Percentiles rank a stretch among this genome's conserved stretches.
These are phyloP conservation scores for Didymellaceae sp. DNA, from an alignment of 2,329 filamentous ascomycete species.

Conservation along the genomic window DNA sequence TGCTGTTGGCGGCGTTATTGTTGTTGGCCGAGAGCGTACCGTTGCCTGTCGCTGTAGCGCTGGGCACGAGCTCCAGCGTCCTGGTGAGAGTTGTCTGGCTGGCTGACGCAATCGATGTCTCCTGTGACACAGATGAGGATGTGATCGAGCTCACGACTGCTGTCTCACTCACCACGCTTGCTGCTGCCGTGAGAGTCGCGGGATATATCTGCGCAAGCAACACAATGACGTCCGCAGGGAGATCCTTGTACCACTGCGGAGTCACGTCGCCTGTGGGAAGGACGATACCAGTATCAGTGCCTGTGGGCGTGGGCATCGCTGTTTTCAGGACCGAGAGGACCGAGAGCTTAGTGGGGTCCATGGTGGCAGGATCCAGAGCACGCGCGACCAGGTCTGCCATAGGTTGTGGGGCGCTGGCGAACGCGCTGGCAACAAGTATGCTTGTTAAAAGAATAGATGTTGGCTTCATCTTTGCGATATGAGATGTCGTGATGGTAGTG, in stretches of 20 bases:
- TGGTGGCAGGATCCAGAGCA: constrained; percentile 10
- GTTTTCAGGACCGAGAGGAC: constrained; percentile 18
- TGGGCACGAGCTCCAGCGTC: constrained; percentile 1
- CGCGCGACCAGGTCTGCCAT: constrained; percentile 8
- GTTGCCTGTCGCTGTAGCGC: not conserved
- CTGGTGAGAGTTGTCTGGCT: constrained; percentile 1
- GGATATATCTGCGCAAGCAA: constrained; percentile 19
- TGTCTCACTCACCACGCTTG: not conserved
- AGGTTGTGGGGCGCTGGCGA: not conserved
- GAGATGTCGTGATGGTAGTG: not conserved
- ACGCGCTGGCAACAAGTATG: not conserved
- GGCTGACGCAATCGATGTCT: not conserved
- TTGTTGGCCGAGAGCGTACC: not conserved
- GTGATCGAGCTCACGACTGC: not conserved
- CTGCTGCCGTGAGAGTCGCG: not conserved
- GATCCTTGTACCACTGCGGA: constrained; percentile 17
- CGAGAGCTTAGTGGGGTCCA: constrained; percentile 16
- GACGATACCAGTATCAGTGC: constrained; percentile 1
- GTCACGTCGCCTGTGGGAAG: constrained; percentile 5
- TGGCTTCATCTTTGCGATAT: constrained; percentile 7
- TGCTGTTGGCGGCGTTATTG: not conserved
- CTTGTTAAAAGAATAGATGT: not conserved
- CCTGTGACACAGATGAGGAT: not conserved
- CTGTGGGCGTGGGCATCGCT: constrained; percentile 11
- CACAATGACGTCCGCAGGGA: constrained; percentile 14